phyloP scores from a whole-genome alignment of 1,284 basidiomycete species.

The Earliella scabrosa region DNA sequence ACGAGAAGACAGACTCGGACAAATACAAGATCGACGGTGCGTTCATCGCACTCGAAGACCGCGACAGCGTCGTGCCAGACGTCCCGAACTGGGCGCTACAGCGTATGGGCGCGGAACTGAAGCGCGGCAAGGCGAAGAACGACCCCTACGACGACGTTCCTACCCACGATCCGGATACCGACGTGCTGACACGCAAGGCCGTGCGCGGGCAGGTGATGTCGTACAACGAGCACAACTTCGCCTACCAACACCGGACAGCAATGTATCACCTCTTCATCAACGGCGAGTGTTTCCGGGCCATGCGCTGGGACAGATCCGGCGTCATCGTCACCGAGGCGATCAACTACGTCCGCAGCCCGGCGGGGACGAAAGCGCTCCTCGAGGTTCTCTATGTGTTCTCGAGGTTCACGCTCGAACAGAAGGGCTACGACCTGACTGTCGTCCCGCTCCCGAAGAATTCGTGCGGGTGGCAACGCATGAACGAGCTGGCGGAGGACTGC shows the following conservation, averaged over 20 bases:
- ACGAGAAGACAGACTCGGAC: too few species aligned
- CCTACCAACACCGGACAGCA: constrained; percentile 1
- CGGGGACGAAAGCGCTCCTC: too few species aligned
- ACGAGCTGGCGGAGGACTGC: neutral
- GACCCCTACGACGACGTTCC: constrained; percentile 1
- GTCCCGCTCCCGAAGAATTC: neutral
- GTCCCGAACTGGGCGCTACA: neutral
- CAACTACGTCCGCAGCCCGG: too few species aligned
- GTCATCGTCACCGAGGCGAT: too few species aligned
- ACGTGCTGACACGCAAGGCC: neutral
- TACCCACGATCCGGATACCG: neutral
- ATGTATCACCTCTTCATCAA: neutral
- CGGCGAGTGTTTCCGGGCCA: neutral
- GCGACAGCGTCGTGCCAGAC: neutral
- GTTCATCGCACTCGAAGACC: neutral
- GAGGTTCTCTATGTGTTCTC: too few species aligned
- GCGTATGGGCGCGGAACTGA: too few species aligned
- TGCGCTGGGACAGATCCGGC: constrained; percentile 10
- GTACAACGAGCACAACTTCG: too few species aligned
- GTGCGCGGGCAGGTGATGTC: neutral
- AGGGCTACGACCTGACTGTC: constrained; percentile 16
- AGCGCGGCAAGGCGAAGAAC: neutral
- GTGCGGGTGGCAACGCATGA: neutral
- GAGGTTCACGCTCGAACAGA: too few species aligned
- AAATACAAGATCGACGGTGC: too few species aligned